Conservation (phyloP, 106 monocot genomes). For the Dioscorea zingiberensis region DNA sequence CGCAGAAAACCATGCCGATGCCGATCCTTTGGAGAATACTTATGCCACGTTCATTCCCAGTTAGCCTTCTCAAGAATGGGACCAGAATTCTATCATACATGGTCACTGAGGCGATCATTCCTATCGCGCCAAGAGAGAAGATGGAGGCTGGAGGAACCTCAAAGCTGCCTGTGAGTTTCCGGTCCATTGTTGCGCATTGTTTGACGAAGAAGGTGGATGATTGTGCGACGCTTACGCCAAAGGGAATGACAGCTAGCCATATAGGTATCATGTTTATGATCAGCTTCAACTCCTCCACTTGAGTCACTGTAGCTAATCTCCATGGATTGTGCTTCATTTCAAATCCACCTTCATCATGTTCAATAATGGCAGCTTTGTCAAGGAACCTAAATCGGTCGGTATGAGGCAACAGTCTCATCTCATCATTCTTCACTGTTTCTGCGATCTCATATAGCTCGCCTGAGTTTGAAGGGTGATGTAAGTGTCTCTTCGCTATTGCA, state of each 20-base stretch:
- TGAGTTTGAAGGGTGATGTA: constrained; percentile 27
- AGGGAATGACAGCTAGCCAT: constrained; percentile 51
- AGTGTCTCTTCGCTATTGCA: constrained; percentile 40
- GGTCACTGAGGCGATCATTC: constrained; percentile 47
- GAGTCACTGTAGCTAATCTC: constrained; percentile 67
- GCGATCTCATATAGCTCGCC: constrained; percentile 40
- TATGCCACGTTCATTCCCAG: constrained; percentile 51
- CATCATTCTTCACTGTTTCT: constrained; percentile 3
- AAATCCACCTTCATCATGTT: constrained; percentile 5
- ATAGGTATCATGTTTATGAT: constrained; percentile 48
- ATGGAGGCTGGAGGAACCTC: constrained; percentile 61
- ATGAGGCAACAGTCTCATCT: constrained; percentile 45
- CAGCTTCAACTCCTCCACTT: constrained; percentile 72
- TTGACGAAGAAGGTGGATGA: constrained; percentile 82
- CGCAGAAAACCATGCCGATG: constrained; percentile 43
- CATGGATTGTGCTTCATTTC: constrained; percentile 23
- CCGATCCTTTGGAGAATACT: constrained; percentile 66
- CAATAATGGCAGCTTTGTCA: constrained; percentile 64
- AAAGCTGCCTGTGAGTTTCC: constrained; percentile 24
- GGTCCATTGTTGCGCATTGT: constrained; percentile 57
- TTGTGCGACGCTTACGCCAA: constrained; percentile 54
- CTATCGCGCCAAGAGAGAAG: constrained; percentile 46
- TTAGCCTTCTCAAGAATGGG: constrained; percentile 37
- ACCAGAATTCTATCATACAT: constrained; percentile 66
- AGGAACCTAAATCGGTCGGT: constrained; percentile 59